These are phyloP conservation scores for Starmera quercuum DNA, from an alignment of 805 yeast species.

Conservation along the genomic window DNA sequence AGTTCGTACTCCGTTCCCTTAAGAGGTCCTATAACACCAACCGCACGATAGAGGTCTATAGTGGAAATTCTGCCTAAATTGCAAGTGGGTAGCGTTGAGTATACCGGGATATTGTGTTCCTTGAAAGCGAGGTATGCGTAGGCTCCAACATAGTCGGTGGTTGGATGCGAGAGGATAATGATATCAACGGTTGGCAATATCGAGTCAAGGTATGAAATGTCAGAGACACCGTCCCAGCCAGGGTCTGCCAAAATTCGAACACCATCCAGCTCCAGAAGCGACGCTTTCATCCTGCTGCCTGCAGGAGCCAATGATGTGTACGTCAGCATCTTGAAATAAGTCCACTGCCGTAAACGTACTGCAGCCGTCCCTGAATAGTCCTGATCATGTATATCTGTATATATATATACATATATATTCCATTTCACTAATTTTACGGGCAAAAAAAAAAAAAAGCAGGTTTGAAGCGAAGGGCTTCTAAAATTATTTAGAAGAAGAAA, in stretches of 20 bases:
- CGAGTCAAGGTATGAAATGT: slow-evolving; percentile 33
- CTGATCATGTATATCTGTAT: no score
- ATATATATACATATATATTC: no score
- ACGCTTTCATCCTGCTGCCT: slow-evolving; percentile 26
- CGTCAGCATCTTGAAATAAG: no score
- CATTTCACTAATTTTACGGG: no score
- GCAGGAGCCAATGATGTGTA: no score
- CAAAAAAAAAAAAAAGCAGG: background rate
- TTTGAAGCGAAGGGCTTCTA: no score
- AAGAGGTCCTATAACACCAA: slow-evolving; percentile 71
- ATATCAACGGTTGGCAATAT: slow-evolving; percentile 48
- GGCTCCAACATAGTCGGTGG: slow-evolving; percentile 74
- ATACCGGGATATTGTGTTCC: slow-evolving; percentile 60
- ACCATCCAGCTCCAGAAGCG: slow-evolving; percentile 49
- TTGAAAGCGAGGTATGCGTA: slow-evolving; percentile 62
- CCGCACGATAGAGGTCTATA: slow-evolving; percentile 69
- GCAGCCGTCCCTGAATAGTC: no score
- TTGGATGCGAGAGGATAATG: slow-evolving; percentile 80
- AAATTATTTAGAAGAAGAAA: no score
- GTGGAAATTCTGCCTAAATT: slow-evolving; percentile 82
- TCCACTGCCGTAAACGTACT: no score
- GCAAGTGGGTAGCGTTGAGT: slow-evolving; percentile 83
- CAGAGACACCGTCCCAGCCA: slow-evolving; percentile 56
- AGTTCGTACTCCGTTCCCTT: slow-evolving; percentile 50
- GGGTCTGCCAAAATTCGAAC: slow-evolving; percentile 63